A percentile compares a stretch with the other conserved stretches of the same genome.
These are phyloP conservation scores for Solanum etuberosum DNA, from an alignment of 257 asterid species.

Conservation along the genomic window DNA sequence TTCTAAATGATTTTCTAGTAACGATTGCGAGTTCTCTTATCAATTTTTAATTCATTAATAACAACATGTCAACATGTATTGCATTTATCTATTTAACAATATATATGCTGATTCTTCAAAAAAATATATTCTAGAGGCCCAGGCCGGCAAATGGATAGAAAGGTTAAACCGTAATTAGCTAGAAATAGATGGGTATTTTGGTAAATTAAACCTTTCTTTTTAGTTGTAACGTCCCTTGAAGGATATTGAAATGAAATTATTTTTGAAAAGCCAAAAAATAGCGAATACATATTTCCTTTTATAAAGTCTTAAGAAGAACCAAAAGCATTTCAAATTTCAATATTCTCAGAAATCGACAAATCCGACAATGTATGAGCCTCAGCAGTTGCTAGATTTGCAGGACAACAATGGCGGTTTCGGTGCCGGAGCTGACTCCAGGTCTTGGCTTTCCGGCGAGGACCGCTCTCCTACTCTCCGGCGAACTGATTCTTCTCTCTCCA, in stretches of 20 bases:
- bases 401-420: slow-evolving; percentile 17
- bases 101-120: neutral
- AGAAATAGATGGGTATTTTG: neutral
- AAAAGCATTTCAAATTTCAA: neutral
- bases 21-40: too few species aligned
- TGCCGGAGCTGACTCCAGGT: slow-evolving; percentile 50
- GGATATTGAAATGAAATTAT: neutral
- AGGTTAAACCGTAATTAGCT: neutral
- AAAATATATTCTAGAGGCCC: neutral
- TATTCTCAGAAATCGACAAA: neutral
- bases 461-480: slow-evolving; percentile 15
- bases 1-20: neutral
- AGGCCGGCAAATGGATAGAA: neutral
- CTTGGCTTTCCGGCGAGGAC: slow-evolving; percentile 64
- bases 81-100: neutral
- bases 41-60: neutral
- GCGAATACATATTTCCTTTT: neutral
- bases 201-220: neutral
- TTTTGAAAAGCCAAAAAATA: neutral
- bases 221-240: neutral
- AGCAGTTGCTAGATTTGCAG: slow-evolving; percentile 53
- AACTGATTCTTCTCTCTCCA: slow-evolving; percentile 44
- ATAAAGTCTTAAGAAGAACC: neutral
- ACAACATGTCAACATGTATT: neutral
- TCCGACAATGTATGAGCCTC: slow-evolving; percentile 34